Percentiles rank a stretch among this genome's conserved stretches.
Evolutionary conservation across 768 basidiomycete genomes (phyloP).

Genomic region (Wakefieldia striispora): DNA sequence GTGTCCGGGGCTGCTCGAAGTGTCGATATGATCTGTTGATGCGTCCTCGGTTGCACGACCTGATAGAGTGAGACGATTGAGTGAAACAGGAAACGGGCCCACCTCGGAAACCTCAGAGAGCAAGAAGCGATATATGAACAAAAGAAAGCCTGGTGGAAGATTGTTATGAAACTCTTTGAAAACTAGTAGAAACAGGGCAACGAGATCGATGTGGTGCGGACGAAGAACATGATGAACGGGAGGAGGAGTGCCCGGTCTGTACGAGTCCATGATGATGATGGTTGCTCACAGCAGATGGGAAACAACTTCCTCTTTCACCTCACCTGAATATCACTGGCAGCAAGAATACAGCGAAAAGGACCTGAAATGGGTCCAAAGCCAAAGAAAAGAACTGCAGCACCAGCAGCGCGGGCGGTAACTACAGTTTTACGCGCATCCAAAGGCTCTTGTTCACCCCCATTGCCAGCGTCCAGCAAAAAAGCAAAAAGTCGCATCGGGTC

Average conservation of each 20-base stretch:
- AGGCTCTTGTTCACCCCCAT: not conserved
- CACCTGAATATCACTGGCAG: not conserved
- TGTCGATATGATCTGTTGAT: constrained; percentile 45
- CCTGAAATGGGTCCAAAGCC: constrained; percentile 27
- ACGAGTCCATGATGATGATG: constrained; percentile 20
- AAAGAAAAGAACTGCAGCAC: constrained; percentile 34
- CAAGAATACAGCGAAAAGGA: too few relatives aligned
- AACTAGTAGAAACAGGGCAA: constrained; percentile 58
- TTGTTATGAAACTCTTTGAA: constrained; percentile 59
- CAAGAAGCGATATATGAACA: constrained; percentile 65
- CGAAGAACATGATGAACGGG: constrained; percentile 66
- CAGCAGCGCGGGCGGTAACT: constrained; percentile 28
- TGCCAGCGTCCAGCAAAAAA: constrained; percentile 52
- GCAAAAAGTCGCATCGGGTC: constrained; percentile 47
- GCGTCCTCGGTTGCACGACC: constrained; percentile 64
- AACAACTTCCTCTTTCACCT: constrained; percentile 22
- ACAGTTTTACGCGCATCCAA: not conserved
- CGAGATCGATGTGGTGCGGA: constrained; percentile 73
- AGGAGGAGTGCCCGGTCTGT: constrained; percentile 46
- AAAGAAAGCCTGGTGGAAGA: constrained; percentile 54
- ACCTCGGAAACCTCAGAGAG: constrained; percentile 75
- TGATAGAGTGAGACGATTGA: constrained; percentile 28
- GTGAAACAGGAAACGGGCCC: not conserved
- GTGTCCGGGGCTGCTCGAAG: constrained; percentile 46
- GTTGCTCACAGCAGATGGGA: constrained; percentile 5